Evolutionary conservation across 805 yeast species (phyloP).

Genomic region (Lipomyces yamadae): DNA sequence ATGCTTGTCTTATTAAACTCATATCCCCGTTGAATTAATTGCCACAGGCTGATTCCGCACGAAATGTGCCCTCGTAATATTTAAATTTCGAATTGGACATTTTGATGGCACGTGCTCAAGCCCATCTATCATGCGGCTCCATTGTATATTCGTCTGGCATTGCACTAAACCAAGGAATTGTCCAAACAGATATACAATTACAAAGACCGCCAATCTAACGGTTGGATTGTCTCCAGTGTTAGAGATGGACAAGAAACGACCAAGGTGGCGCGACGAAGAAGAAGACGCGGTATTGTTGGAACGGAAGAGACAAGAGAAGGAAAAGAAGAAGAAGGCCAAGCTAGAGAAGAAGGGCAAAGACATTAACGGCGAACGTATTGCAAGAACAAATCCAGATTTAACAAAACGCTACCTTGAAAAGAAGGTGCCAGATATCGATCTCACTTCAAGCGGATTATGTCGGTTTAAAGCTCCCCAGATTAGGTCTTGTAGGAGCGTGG

Average conservation of each 20-base stretch:
- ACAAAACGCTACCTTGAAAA: conserved; percentile 2
- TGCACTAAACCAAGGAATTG: no score
- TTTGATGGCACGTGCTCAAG: not conserved
- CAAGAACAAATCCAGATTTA: not conserved
- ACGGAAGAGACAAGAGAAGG: conserved; percentile 19
- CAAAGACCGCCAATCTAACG: not conserved
- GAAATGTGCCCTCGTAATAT: not conserved
- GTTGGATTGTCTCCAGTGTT: not conserved
- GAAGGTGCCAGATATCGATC: conserved; percentile 1
- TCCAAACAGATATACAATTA: no score
- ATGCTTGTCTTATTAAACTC: not conserved
- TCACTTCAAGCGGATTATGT: conserved; percentile 16
- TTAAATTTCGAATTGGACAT: not conserved
- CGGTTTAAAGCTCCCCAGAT: conserved; percentile 15
- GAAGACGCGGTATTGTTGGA: conserved; percentile 20
- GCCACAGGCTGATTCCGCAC: not conserved
- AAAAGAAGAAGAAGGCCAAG: conserved; percentile 27
- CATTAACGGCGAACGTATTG: not conserved
- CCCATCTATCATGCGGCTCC: no score
- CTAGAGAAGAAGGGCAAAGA: conserved; percentile 17
- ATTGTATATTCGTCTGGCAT: no score
- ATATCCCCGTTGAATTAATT: not conserved
- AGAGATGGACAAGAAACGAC: conserved; percentile 24
- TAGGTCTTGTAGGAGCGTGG: conserved; percentile 32
- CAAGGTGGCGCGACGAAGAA: conserved; percentile 36